phyloP scores from a whole-genome alignment of 1,284 basidiomycete species.

The Rhizoctonia solani region DNA sequence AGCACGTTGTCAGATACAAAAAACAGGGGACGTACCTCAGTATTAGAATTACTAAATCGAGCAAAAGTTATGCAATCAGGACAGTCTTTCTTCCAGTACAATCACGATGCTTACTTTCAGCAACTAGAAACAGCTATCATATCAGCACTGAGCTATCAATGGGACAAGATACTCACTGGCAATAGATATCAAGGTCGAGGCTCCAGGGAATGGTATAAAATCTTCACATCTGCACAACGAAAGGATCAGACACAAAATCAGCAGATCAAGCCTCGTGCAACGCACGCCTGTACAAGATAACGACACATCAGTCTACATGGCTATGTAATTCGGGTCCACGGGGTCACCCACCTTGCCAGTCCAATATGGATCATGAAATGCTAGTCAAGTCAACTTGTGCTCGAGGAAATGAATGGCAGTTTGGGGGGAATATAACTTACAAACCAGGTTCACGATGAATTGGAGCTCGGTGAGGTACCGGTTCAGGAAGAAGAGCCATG shows the following conservation, averaged over 20 bases:
- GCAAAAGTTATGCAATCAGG: background rate
- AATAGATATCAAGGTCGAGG: slow-evolving; percentile 14
- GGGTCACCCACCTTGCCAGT: background rate
- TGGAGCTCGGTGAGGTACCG: slow-evolving; percentile 30
- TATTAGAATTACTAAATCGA: slow-evolving; percentile 14
- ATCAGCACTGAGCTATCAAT: background rate
- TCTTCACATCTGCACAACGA: slow-evolving; percentile 9
- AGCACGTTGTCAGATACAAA: background rate
- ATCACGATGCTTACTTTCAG: slow-evolving; percentile 5
- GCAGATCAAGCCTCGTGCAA: background rate
- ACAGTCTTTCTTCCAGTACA: background rate
- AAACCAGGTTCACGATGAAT: slow-evolving; percentile 31
- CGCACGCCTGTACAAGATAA: background rate
- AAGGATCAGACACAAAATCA: background rate
- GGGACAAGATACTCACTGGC: background rate
- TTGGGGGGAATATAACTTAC: background rate
- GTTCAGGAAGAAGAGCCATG: slow-evolving; percentile 26
- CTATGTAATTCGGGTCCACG: background rate
- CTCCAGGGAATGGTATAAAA: slow-evolving; percentile 12
- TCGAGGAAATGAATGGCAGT: too few relatives aligned
- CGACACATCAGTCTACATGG: background rate
- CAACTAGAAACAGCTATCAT: background rate
- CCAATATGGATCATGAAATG: slow-evolving; percentile 27
- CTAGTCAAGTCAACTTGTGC: too few relatives aligned
- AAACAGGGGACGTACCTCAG: slow-evolving; percentile 6